These are phyloP conservation scores for Hypoxylon lenormandii DNA, from an alignment of 495 filamentous ascomycete species.

Conservation along the genomic window DNA sequence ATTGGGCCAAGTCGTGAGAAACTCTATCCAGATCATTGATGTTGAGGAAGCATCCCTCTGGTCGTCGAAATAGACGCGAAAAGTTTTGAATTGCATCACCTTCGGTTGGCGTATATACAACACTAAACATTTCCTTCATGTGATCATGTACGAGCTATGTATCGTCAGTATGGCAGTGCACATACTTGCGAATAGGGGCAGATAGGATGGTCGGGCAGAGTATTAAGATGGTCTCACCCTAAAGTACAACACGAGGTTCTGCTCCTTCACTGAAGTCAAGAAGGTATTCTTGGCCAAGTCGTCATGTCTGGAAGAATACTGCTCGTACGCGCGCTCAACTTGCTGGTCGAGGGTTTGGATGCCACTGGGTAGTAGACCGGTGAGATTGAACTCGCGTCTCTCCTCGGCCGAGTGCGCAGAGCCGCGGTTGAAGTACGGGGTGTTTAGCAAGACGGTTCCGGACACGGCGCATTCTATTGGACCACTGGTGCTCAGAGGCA, in stretches of 20 bases:
- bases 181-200: neutral
- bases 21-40: constrained; percentile 69
- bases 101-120: constrained; percentile 92
- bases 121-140: constrained; percentile 81
- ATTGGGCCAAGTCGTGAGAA: constrained; percentile 72
- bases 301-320: constrained; percentile 76
- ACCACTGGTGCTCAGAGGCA: constrained; percentile 73
- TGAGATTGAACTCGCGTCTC: constrained; percentile 73
- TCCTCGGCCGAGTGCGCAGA: constrained; percentile 79
- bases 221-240: constrained; percentile 58
- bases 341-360: constrained; percentile 86
- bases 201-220: neutral
- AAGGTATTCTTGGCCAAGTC: constrained; percentile 87
- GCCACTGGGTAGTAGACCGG: constrained; percentile 76
- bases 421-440: constrained; percentile 84
- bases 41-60: constrained; percentile 75
- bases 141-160: constrained; percentile 59
- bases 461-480: constrained; percentile 70
- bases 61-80: constrained; percentile 79
- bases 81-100: constrained; percentile 91
- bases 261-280: constrained; percentile 84
- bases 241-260: constrained; percentile 84
- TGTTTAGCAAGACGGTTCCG: constrained; percentile 72
- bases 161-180: neutral
- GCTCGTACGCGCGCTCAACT: constrained; percentile 79